Evolutionary conservation across 768 basidiomycete genomes (phyloP).

Genomic region (Termitomyces sp.): DNA sequence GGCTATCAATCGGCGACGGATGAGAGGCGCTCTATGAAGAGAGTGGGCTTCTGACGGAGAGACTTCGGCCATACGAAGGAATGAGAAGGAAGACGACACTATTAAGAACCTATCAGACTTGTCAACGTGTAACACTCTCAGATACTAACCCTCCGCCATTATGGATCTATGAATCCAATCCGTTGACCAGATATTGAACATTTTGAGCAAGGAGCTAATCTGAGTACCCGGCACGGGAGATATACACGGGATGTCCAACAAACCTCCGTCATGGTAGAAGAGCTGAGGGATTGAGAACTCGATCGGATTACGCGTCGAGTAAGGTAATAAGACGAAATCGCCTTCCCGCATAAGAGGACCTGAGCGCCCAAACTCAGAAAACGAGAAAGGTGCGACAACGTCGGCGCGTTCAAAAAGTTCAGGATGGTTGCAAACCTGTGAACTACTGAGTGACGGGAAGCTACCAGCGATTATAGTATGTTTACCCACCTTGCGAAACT

Average conservation of each 20-base stretch:
- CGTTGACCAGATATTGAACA: constrained; percentile 90
- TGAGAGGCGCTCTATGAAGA: constrained; percentile 56
- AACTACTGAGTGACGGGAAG: not conserved
- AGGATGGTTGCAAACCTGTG: constrained; percentile 94
- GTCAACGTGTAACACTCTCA: not conserved
- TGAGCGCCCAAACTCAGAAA: constrained; percentile 76
- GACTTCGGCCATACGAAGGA: constrained; percentile 66
- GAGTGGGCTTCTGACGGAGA: constrained; percentile 63
- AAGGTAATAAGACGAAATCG: constrained; percentile 77
- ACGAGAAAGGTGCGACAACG: constrained; percentile 90
- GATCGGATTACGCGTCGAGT: constrained; percentile 88
- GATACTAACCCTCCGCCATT: constrained; percentile 53
- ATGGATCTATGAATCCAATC: constrained; percentile 77
- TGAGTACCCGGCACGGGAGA: constrained; percentile 43
- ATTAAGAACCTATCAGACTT: not conserved
- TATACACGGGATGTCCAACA: constrained; percentile 62
- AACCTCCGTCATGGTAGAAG: constrained; percentile 74
- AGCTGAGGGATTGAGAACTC: constrained; percentile 72
- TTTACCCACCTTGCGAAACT: constrained; percentile 87
- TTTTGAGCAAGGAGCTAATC: constrained; percentile 52
- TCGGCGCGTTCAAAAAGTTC: constrained; percentile 98
- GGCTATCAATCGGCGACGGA: constrained; percentile 51
- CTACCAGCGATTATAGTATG: not conserved
- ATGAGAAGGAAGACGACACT: constrained; percentile 66
- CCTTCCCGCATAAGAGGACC: constrained; percentile 84